Percentiles rank a stretch among this genome's conserved stretches.
Evolutionary conservation across 495 filamentous ascomycete species (phyloP).

Genomic region (Penicillium bovifimosum): DNA sequence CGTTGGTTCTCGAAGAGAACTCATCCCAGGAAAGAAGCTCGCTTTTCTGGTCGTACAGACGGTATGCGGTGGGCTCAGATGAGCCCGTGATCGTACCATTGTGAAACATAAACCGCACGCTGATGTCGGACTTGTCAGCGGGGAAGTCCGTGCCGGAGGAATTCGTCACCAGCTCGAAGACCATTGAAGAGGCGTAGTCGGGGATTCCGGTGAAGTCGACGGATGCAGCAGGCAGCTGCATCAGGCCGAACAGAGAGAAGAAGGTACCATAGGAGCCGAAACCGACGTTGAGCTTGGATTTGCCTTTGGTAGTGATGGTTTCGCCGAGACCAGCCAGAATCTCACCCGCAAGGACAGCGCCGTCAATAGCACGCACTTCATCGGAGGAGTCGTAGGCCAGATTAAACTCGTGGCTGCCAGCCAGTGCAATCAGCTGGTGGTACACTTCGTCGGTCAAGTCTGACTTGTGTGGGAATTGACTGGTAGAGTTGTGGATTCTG

Average conservation of each 20-base stretch:
- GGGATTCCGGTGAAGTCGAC: constrained; percentile 43
- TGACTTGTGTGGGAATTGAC: constrained; percentile 24
- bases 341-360: constrained; percentile 39
- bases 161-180: constrained; percentile 46
- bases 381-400: constrained; percentile 47
- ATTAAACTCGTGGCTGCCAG: constrained; percentile 47
- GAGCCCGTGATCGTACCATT: constrained; percentile 43
- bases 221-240: constrained; percentile 33
- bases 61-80: constrained; percentile 29
- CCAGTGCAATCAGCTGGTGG: constrained; percentile 39
- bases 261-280: constrained; percentile 47
- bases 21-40: constrained; percentile 34
- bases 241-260: constrained; percentile 46
- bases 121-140: constrained; percentile 20
- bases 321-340: constrained; percentile 42
- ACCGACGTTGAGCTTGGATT: constrained; percentile 36
- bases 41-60: constrained; percentile 36
- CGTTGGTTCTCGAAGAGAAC: constrained; percentile 34
- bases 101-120: constrained; percentile 48
- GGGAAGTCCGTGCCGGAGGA: constrained; percentile 35
- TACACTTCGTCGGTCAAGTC: constrained; percentile 32
- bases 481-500: constrained; percentile 46
- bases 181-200: constrained; percentile 48
- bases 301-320: constrained; percentile 33
- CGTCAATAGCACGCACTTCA: constrained; percentile 44